Evolutionary conservation across 208 protist species (phyloP).

Genomic region (Vickermania spadyakhi): DNA sequence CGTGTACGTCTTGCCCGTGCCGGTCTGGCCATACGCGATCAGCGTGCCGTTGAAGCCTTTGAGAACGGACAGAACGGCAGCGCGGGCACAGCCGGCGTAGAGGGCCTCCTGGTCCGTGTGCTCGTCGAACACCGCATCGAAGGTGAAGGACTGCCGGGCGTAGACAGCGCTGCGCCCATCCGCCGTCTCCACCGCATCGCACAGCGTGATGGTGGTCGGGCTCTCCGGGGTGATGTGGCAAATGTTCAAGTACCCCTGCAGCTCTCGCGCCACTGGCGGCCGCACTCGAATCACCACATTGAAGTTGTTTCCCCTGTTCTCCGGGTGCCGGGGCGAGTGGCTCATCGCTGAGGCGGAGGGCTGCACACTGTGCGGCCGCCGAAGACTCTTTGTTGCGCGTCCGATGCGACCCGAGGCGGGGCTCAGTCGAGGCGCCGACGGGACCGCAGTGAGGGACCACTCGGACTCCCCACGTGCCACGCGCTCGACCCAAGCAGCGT

Average conservation of each 20-base stretch:
- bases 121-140: constrained; percentile 50
- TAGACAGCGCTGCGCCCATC: constrained; percentile 39
- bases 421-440: too few relatives aligned
- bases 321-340: neutral
- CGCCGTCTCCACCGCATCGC: constrained; percentile 56
- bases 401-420: too few relatives aligned
- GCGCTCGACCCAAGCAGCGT: neutral
- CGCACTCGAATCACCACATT: constrained; percentile 85
- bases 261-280: constrained; percentile 69
- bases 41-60: constrained; percentile 80
- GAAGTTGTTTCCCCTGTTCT: constrained; percentile 13
- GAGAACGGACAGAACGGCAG: constrained; percentile 62
- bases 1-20: constrained; percentile 82
- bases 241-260: constrained; percentile 49
- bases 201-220: constrained; percentile 47
- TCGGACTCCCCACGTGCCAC: neutral
- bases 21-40: constrained; percentile 87
- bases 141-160: constrained; percentile 64
- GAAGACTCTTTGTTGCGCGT: too few relatives aligned
- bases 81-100: constrained; percentile 62
- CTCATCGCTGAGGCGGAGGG: neutral
- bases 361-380: too few relatives aligned
- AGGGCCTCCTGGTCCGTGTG: constrained; percentile 47
- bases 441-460: too few relatives aligned
- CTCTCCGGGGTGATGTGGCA: constrained; percentile 41